Evolutionary conservation across 2,329 filamentous ascomycete species (phyloP).

Genomic region (Pyrenochaeta sp.): DNA sequence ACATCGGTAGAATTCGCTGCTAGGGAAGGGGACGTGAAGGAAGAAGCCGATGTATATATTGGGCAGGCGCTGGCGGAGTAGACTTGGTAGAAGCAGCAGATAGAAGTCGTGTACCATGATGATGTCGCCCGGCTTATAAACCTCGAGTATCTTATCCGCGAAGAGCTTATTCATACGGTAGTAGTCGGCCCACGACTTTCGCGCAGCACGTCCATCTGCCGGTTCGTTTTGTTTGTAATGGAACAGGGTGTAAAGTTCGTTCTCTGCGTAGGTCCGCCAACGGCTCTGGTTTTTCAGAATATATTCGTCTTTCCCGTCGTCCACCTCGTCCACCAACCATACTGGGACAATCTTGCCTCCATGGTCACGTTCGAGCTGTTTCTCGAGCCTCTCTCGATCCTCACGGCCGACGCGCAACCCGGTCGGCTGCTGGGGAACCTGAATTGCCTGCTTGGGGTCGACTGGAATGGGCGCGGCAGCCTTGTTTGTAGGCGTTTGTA

Average conservation of each 20-base stretch:
- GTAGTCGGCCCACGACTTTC: slow-evolving; percentile 90
- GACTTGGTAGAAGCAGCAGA: slow-evolving; percentile 85
- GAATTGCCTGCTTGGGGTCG: slow-evolving; percentile 65
- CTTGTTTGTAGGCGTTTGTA: slow-evolving; percentile 68
- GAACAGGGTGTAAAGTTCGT: slow-evolving; percentile 90
- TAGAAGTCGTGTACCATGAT: slow-evolving; percentile 96
- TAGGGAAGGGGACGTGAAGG: slow-evolving; percentile 92
- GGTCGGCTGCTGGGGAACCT: slow-evolving; percentile 68
- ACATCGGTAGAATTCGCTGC: slow-evolving; percentile 93
- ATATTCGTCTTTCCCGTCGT: slow-evolving; percentile 72
- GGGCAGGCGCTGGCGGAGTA: slow-evolving; percentile 84
- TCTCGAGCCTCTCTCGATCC: slow-evolving; percentile 77
- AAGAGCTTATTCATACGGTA: slow-evolving; percentile 92
- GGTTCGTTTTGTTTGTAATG: slow-evolving; percentile 97
- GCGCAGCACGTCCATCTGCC: slow-evolving; percentile 81
- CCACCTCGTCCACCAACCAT: slow-evolving; percentile 83
- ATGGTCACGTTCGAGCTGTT: slow-evolving; percentile 74
- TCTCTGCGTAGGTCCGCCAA: slow-evolving; percentile 91
- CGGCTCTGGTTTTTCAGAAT: slow-evolving; percentile 81
- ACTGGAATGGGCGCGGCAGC: slow-evolving; percentile 82
- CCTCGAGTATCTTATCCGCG: slow-evolving; percentile 84
- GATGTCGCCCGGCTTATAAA: slow-evolving; percentile 92
- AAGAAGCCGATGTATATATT: slow-evolving; percentile 96
- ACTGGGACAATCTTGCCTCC: slow-evolving; percentile 84
- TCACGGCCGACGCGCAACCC: slow-evolving; percentile 74